phyloP scores from a whole-genome alignment of 352 stramenopile genomes.

The Phytophthora sojae region DNA sequence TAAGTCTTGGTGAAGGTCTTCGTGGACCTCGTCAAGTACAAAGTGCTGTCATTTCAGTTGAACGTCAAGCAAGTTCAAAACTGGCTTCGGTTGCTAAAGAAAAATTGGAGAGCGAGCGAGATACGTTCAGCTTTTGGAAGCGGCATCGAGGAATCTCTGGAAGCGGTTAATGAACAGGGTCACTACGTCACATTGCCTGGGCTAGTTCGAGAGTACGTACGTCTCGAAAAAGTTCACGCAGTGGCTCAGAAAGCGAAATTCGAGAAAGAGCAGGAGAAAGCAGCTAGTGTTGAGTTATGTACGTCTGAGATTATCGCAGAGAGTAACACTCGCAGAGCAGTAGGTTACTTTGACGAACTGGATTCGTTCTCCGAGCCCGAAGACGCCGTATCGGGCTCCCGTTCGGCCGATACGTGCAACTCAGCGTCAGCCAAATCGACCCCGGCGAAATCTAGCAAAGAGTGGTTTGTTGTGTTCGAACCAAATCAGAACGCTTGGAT shows the following conservation, averaged over 20 bases:
- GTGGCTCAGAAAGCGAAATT: neutral
- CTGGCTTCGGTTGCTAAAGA: neutral
- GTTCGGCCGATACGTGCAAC: neutral
- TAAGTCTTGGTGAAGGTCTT: too few relatives aligned
- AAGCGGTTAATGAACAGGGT: neutral
- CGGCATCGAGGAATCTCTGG: neutral
- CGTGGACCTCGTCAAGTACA: too few relatives aligned
- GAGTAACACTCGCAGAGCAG: neutral
- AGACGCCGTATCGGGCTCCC: neutral
- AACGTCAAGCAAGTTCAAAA: neutral
- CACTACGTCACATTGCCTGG: conserved; percentile 1
- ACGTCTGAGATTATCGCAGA: neutral
- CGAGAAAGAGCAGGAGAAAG: neutral
- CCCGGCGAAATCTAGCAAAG: neutral
- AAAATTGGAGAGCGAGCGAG: conserved; percentile 8
- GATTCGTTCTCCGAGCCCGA: neutral
- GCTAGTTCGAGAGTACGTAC: neutral
- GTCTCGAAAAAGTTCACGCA: neutral
- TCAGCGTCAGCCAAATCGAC: neutral
- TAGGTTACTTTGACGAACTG: neutral
- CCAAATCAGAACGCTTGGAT: neutral
- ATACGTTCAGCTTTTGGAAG: neutral
- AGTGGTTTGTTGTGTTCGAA: neutral
- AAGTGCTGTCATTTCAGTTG: too few relatives aligned
- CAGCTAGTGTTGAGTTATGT: neutral